A percentile compares a stretch with the other conserved stretches of the same genome.
Evolutionary conservation across 176 grass and related monocot species (phyloP).

Genomic region (Oryza meridionalis): DNA sequence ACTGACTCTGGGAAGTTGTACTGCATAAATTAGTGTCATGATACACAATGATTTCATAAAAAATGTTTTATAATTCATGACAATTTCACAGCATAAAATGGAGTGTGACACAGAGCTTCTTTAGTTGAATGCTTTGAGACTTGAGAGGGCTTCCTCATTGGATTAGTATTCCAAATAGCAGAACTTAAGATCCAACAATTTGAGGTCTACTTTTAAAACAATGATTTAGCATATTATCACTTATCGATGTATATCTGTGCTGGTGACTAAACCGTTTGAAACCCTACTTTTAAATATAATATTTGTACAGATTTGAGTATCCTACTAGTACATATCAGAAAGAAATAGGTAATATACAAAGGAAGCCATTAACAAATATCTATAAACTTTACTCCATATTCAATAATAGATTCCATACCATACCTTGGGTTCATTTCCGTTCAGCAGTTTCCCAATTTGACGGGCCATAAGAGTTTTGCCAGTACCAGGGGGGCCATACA

Average conservation of each 20-base stretch:
- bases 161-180: slow-evolving; percentile 18
- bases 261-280: background rate
- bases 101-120: background rate
- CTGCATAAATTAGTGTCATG: slow-evolving; percentile 12
- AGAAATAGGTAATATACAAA: background rate
- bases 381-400: no score
- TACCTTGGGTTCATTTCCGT: slow-evolving; percentile 96
- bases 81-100: slow-evolving; percentile 9
- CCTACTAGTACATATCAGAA: slow-evolving; percentile 19
- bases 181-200: background rate
- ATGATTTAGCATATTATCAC: background rate
- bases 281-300: background rate
- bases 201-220: background rate
- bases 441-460: slow-evolving; percentile 96
- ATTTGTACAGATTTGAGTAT: slow-evolving; percentile 5
- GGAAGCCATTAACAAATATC: background rate
- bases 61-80: slow-evolving; percentile 10
- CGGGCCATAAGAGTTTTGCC: slow-evolving; percentile 99
- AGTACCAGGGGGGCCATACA: slow-evolving; percentile 96
- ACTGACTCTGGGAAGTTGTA: background rate
- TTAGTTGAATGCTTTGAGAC: background rate
- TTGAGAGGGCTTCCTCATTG: background rate
- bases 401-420: slow-evolving; percentile 45
- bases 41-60: background rate
- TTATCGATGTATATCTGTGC: background rate